Percentiles rank a stretch among this genome's conserved stretches.
Conservation (phyloP, 2,329 filamentous ascomycete genomes). For the Thielaviopsis populi region DNA sequence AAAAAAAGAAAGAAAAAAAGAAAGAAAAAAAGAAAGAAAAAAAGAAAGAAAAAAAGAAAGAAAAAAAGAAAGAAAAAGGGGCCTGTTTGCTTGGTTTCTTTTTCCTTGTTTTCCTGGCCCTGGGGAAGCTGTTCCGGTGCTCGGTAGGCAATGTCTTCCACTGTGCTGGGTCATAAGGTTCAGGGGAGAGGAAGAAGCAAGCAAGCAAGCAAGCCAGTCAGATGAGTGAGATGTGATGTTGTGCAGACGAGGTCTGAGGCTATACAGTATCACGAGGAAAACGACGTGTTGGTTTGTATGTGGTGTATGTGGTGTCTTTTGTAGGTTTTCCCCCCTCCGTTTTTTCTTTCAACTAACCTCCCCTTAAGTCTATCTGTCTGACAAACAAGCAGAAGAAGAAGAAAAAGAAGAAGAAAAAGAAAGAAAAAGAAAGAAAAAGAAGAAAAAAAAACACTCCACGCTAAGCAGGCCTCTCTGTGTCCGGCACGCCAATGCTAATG, state of each 20-base stretch:
- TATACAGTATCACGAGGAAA: background rate
- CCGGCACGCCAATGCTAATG: background rate
- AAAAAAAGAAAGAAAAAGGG: background rate
- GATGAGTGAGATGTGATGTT: background rate
- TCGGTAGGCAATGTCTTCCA: background rate
- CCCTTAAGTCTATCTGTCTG: background rate
- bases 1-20: background rate
- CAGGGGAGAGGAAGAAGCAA: background rate
- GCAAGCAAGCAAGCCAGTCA: background rate
- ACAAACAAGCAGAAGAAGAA: background rate
- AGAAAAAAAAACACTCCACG: background rate
- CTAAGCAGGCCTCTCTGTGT: background rate
- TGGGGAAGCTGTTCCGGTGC: slow-evolving; percentile 1
- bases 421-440: background rate
- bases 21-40: background rate
- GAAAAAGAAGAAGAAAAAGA: background rate
- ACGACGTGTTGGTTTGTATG: background rate
- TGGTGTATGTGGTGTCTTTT: background rate
- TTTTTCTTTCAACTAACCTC: background rate
- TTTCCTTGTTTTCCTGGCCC: background rate
- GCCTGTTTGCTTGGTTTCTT: background rate
- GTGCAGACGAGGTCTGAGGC: background rate
- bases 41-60: background rate
- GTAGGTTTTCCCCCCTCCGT: background rate
- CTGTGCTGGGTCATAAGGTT: background rate